These are phyloP conservation scores for Hypoxylon lienhwacheense DNA, from an alignment of 495 filamentous ascomycete genomes.

Conservation along the genomic window DNA sequence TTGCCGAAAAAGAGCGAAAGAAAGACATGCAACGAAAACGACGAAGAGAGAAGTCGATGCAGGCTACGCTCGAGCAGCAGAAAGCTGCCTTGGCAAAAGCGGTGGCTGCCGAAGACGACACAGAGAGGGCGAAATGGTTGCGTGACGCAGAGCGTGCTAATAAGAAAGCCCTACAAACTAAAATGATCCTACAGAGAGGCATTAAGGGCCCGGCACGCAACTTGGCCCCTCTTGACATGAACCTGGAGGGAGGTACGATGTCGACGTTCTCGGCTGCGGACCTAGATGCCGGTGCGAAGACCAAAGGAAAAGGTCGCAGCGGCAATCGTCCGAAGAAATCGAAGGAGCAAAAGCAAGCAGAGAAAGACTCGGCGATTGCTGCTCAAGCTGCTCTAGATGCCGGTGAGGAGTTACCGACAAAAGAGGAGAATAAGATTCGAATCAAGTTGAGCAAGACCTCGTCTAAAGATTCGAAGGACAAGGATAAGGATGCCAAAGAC, in stretches of 20 bases:
- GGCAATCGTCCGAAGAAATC: constrained; percentile 79
- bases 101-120: constrained; percentile 70
- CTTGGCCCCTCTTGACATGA: constrained; percentile 72
- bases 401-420: constrained; percentile 74
- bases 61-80: constrained; percentile 81
- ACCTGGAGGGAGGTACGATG: constrained; percentile 86
- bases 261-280: constrained; percentile 76
- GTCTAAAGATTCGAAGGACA: constrained; percentile 52
- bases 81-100: constrained; percentile 77
- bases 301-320: constrained; percentile 66
- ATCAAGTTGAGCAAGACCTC: constrained; percentile 56
- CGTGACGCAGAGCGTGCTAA: constrained; percentile 81
- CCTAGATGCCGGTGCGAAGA: constrained; percentile 56
- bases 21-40: constrained; percentile 99
- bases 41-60: constrained; percentile 92
- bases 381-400: constrained; percentile 83
- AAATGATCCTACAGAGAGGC: constrained; percentile 78
- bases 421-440: constrained; percentile 67
- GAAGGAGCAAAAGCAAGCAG: constrained; percentile 94
- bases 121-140: constrained; percentile 73
- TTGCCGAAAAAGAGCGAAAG: constrained; percentile 97
- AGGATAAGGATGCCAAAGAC: constrained; percentile 41
- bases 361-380: constrained; percentile 89
- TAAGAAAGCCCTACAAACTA: constrained; percentile 84
- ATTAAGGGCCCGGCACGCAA: constrained; percentile 80